These are phyloP conservation scores for Pseudogymnoascus sp. DNA, from an alignment of 2,329 filamentous ascomycete genomes.

Conservation along the genomic window DNA sequence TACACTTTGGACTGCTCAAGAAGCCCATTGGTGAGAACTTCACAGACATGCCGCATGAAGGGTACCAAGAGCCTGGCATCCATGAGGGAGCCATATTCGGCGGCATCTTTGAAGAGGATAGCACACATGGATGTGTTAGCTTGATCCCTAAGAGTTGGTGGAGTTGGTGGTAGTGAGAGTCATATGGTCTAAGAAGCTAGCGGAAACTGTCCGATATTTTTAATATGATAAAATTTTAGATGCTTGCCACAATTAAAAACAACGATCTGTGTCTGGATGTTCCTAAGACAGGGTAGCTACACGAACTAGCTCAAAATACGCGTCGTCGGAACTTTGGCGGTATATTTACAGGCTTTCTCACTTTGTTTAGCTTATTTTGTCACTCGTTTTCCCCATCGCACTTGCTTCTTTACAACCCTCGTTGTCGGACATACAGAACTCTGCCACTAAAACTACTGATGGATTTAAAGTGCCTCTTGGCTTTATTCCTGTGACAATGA, in stretches of 20 bases:
- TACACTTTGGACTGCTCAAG: slow-evolving; percentile 55
- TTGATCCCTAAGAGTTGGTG: slow-evolving; percentile 13
- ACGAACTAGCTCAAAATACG: no score
- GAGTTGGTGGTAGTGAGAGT: not conserved
- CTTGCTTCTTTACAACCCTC: no score
- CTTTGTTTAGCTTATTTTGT: no score
- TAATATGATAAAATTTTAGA: no score
- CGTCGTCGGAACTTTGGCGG: no score
- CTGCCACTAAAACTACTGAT: no score
- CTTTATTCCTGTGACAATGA: not conserved
- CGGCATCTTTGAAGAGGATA: slow-evolving; percentile 47
- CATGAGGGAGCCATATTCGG: slow-evolving; percentile 46
- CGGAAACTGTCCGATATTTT: not conserved
- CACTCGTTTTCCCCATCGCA: no score
- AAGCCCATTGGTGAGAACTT: slow-evolving; percentile 39
- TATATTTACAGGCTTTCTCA: no score
- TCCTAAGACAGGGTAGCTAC: no score
- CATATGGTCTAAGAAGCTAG: not conserved
- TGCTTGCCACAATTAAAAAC: not conserved
- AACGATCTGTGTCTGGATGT: not conserved
- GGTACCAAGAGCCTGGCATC: slow-evolving; percentile 40
- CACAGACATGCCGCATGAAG: slow-evolving; percentile 41
- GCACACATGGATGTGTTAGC: slow-evolving; percentile 33
- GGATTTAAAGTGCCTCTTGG: no score
- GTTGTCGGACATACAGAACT: no score